Evolutionary conservation across 352 stramenopile genomes (phyloP), one percentile per base, ranked within the genome.

Genomic region (Phytophthora sp.): DNA sequence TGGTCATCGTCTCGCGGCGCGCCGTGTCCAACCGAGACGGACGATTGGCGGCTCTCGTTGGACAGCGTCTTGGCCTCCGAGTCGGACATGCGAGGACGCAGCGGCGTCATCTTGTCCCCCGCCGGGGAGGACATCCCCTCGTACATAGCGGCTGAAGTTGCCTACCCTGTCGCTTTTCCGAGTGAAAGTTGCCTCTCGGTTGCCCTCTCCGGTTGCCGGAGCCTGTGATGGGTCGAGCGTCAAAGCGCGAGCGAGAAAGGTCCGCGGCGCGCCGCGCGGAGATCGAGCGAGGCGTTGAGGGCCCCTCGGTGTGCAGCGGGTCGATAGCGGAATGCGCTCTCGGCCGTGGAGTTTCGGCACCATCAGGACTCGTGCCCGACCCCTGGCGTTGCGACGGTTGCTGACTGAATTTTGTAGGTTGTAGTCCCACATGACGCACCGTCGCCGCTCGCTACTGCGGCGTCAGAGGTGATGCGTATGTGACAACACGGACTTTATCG

Each of bases 41-140:
- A 51, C 1, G 55, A 68, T 26, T 50, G 51, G 0, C 57, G 56
- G 32, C 35, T 54, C 28, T 64, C 60, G n/a, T 52, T 60, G 23
- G 41, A 62, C 15, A 62, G 17, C 5, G 49, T 66, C 45, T 72
- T 68, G 46, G 50, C 51, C 34, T 73, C 66, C 9, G 51, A 63
- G 35, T 76, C 62, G 42, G 66, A 76, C 66, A 68, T 57, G n/a
- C 56, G 59, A 52, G 58, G 53, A 49, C 46, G 43, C 23, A 66
- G 38, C 3, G 42, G n/a, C 32, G 27, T 45, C 51, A 55, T 34
- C 43, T 68, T 72, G 55, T 74, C 69, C 8, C 10, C 30, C 18
- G 45, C 62, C 4, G 70, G 70, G 10, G 70, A 76, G 37, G 58
- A 68, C 51, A 78, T 69, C 18, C 48, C 55, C 26, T 73, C 61